Percentiles rank a stretch among this genome's conserved stretches.
Conservation (phyloP, 257 asterid species). For the Scutellaria galericulata region DNA sequence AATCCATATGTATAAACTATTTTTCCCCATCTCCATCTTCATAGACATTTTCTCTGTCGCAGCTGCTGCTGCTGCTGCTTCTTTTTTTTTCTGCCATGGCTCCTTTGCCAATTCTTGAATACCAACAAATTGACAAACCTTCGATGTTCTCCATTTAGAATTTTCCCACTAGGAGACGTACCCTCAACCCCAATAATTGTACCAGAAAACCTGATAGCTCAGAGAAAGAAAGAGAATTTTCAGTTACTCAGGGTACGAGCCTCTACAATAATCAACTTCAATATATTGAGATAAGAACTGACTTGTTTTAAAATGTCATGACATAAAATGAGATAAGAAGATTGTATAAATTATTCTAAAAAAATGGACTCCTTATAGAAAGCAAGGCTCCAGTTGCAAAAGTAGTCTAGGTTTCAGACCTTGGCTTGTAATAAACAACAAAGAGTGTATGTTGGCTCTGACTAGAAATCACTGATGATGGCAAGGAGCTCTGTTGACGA, state of each 20-base stretch:
- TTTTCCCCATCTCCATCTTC: too few relatives aligned
- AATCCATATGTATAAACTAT: too few relatives aligned
- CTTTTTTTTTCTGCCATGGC: too few relatives aligned
- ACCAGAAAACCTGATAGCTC: constrained; percentile 68
- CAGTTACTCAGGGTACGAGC: constrained; percentile 4
- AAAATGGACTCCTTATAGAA: not conserved
- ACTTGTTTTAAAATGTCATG: constrained; percentile 53
- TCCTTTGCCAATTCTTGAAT: not conserved
- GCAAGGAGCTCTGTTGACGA: constrained; percentile 70
- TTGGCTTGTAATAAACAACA: constrained; percentile 84
- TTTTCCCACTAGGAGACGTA: constrained; percentile 63
- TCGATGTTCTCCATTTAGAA: constrained; percentile 77
- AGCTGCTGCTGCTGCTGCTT: too few relatives aligned
- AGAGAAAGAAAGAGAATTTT: constrained; percentile 4
- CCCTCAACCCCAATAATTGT: constrained; percentile 75
- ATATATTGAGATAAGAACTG: constrained; percentile 58
- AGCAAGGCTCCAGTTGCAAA: not conserved
- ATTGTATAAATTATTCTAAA: not conserved
- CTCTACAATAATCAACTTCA: constrained; percentile 9
- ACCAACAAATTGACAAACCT: constrained; percentile 47
- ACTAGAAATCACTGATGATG: constrained; percentile 80
- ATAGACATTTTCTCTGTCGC: too few relatives aligned
- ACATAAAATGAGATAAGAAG: constrained; percentile 4
- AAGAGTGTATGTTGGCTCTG: constrained; percentile 88
- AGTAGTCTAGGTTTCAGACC: constrained; percentile 45